Evolutionary conservation across 306 rosid species (phyloP).

Genomic region (Spatholobus suberectus): DNA sequence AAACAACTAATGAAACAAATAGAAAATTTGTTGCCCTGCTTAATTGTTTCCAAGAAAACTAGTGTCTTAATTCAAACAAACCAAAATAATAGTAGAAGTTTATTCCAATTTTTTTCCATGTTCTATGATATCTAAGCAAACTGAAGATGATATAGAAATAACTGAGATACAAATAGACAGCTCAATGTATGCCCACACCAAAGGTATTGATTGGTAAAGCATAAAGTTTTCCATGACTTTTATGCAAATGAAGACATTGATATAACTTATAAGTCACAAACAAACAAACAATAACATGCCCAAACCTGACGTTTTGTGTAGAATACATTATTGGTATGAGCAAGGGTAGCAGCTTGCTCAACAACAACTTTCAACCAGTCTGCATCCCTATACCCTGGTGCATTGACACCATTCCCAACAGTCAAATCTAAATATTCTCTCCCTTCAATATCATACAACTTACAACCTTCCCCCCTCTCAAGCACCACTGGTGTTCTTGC

Average conservation of each 20-base stretch:
- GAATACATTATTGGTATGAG: constrained; percentile 86
- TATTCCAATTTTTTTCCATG: not conserved
- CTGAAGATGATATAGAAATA: not conserved
- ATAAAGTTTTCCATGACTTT: not conserved
- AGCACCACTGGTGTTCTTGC: constrained; percentile 82
- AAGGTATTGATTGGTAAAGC: not conserved
- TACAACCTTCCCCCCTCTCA: constrained; percentile 78
- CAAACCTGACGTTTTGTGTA: constrained; percentile 83
- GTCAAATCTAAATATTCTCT: constrained; percentile 76
- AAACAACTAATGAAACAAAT: not conserved
- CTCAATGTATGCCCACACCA: not conserved
- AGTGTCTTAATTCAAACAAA: not conserved
- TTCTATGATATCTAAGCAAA: not conserved
- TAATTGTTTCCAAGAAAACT: not conserved
- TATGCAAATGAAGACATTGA: not conserved
- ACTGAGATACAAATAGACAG: not conserved
- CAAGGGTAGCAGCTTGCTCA: constrained; percentile 70
- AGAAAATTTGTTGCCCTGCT: not conserved
- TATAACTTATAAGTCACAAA: not conserved
- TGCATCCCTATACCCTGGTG: constrained; percentile 80
- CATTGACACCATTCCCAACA: constrained; percentile 84
- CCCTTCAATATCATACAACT: constrained; percentile 78
- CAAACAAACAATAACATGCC: not conserved
- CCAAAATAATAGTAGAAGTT: not conserved
- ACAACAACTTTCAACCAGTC: constrained; percentile 79